Conservation (phyloP, 1,284 basidiomycete genomes). For the Tylopilus sp. region DNA sequence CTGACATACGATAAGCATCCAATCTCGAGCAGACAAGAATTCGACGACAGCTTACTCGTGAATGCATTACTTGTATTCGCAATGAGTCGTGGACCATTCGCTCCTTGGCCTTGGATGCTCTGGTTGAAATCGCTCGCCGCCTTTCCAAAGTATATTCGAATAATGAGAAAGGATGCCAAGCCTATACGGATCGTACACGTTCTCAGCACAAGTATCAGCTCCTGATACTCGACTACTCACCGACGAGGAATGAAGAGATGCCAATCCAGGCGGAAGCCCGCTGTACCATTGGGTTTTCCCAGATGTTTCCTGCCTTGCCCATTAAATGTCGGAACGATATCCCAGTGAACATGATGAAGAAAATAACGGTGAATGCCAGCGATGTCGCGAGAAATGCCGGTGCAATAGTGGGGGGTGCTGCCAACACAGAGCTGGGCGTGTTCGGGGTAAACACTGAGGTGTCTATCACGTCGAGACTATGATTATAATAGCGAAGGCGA, state of each 20-base stretch:
- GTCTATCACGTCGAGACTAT: slow-evolving; percentile 42
- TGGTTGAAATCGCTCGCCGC: slow-evolving; percentile 72
- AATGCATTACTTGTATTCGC: slow-evolving; percentile 71
- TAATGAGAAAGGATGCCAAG: slow-evolving; percentile 64
- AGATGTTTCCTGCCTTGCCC: slow-evolving; percentile 45
- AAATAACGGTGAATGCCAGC: slow-evolving; percentile 56
- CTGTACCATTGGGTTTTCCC: slow-evolving; percentile 60
- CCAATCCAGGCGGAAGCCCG: slow-evolving; percentile 68
- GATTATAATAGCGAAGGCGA: not conserved
- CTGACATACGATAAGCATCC: slow-evolving; percentile 34
- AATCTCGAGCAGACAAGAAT: not conserved
- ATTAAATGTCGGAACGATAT: slow-evolving; percentile 66
- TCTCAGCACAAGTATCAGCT: not conserved
- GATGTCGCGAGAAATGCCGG: slow-evolving; percentile 64
- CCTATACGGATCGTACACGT: slow-evolving; percentile 37
- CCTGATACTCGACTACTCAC: slow-evolving; percentile 36
- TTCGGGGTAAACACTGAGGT: slow-evolving; percentile 55
- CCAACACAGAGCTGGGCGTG: slow-evolving; percentile 53
- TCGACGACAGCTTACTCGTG: slow-evolving; percentile 51
- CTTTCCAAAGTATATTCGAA: slow-evolving; percentile 80
- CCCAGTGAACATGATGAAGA: slow-evolving; percentile 63
- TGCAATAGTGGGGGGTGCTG: slow-evolving; percentile 58
- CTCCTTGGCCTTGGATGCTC: slow-evolving; percentile 50
- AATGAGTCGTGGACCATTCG: slow-evolving; percentile 53
- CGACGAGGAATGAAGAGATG: slow-evolving; percentile 67